A percentile compares a stretch with the other conserved stretches of the same genome.
These are phyloP conservation scores for Pulveroboletus sp. DNA, from an alignment of 768 basidiomycete genomes.

Conservation along the genomic window DNA sequence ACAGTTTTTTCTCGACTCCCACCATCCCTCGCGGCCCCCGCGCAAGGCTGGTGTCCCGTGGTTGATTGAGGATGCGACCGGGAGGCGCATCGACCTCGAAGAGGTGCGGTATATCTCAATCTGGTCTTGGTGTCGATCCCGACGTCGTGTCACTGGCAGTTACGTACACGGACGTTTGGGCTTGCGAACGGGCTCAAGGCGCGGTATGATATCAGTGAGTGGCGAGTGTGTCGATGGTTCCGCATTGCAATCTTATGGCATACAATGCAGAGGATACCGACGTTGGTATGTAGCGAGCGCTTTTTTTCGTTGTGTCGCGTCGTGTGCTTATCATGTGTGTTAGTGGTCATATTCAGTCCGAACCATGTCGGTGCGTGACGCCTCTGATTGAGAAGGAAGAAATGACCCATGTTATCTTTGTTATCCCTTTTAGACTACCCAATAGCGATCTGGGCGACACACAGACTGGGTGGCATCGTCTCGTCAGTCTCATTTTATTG, in stretches of 20 bases:
- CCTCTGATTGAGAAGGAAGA: not conserved
- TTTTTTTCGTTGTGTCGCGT: not conserved
- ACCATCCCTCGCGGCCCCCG: conserved; percentile 40
- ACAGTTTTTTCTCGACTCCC: conserved; percentile 56
- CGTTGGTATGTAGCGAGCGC: conserved; percentile 38
- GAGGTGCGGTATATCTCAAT: conserved; percentile 37
- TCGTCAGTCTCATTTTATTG: conserved; percentile 37
- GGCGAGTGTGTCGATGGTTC: conserved; percentile 1
- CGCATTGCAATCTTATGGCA: not conserved
- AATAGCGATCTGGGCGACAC: conserved; percentile 53
- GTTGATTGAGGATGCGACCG: conserved; percentile 56
- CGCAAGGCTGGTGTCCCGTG: conserved; percentile 46
- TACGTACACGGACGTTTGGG: conserved; percentile 40
- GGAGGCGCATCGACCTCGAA: conserved; percentile 37
- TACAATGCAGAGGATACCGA: conserved; percentile 41
- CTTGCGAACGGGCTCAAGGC: conserved; percentile 51
- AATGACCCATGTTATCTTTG: not conserved
- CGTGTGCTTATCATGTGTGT: conserved; percentile 2
- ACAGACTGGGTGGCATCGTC: conserved; percentile 52
- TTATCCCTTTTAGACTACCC: conserved; percentile 44
- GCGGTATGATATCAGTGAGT: conserved; percentile 46
- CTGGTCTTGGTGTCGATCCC: not conserved
- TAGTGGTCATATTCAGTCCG: conserved; percentile 61
- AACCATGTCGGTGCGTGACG: conserved; percentile 52
- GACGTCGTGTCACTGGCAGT: conserved; percentile 18